These are phyloP conservation scores for Fusarium solani-melongenae DNA, from an alignment of 2,329 filamentous ascomycete species.

Conservation along the genomic window DNA sequence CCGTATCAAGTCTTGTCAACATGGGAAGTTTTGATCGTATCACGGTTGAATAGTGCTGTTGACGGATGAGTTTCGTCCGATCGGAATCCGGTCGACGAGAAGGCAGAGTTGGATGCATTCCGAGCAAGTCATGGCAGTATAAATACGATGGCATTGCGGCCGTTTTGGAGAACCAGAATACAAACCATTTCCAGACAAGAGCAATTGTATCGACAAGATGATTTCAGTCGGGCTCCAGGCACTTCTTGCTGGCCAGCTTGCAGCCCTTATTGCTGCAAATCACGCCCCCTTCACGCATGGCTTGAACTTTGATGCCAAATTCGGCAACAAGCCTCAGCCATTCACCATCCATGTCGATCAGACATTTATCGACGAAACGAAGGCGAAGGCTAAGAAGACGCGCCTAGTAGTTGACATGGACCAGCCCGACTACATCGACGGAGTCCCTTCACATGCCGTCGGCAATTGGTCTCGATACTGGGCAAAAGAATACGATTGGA, in stretches of 20 bases:
- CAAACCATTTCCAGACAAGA: background rate
- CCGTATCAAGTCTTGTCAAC: background rate
- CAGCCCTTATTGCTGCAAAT: background rate
- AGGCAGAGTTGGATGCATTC: background rate
- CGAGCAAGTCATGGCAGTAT: background rate
- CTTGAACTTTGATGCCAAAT: background rate
- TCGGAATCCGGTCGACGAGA: background rate
- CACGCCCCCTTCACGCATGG: background rate
- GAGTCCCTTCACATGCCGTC: background rate
- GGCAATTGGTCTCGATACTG: background rate
- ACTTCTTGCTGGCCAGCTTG: background rate
- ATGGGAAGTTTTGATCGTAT: background rate
- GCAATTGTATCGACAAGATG: background rate
- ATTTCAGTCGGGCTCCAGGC: background rate
- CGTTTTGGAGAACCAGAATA: background rate
- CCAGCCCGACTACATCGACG: background rate
- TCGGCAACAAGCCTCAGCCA: background rate
- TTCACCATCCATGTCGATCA: background rate
- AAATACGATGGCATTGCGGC: background rate
- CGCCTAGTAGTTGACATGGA: background rate
- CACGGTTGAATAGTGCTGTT: background rate
- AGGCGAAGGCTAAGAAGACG: background rate
- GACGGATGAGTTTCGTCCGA: background rate
- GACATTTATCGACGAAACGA: background rate
- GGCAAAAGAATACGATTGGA: slow-evolving; percentile 12